These are phyloP conservation scores for Aspergillus panamensis DNA, from an alignment of 495 filamentous ascomycete species.

Conservation along the genomic window DNA sequence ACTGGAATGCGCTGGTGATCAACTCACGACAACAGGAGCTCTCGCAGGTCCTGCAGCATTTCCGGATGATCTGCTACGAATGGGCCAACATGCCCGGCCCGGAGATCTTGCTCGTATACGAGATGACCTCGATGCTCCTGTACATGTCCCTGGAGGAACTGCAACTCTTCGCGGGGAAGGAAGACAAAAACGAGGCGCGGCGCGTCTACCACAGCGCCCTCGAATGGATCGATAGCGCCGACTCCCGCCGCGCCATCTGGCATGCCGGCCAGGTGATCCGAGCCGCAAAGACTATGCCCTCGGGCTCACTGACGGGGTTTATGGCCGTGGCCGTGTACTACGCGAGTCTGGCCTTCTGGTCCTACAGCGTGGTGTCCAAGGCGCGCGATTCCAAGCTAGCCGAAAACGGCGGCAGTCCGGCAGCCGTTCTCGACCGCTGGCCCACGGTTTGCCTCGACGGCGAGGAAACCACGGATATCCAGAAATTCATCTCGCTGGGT, in stretches of 20 bases:
- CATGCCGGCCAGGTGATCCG: slow-evolving; percentile 61
- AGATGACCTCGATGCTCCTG: slow-evolving; percentile 56
- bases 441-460: slow-evolving; percentile 47
- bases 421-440: slow-evolving; percentile 13
- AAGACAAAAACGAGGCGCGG: slow-evolving; percentile 58
- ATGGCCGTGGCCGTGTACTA: slow-evolving; percentile 58
- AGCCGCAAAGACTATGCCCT: slow-evolving; percentile 46
- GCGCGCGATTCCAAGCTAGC: slow-evolving; percentile 26
- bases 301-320: slow-evolving; percentile 52
- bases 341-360: slow-evolving; percentile 58
- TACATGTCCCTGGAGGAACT: slow-evolving; percentile 61
- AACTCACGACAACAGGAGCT: slow-evolving; percentile 53
- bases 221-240: slow-evolving; percentile 49
- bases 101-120: slow-evolving; percentile 45
- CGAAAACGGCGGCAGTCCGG: slow-evolving; percentile 12
- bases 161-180: slow-evolving; percentile 60
- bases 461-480: slow-evolving; percentile 38
- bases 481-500: slow-evolving; percentile 46
- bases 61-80: slow-evolving; percentile 37
- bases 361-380: slow-evolving; percentile 49
- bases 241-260: slow-evolving; percentile 56
- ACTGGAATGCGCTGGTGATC: slow-evolving; percentile 48
- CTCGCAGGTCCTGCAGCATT: slow-evolving; percentile 39
- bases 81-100: slow-evolving; percentile 19
- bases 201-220: slow-evolving; percentile 50